phyloP scores from a whole-genome alignment of 2,329 filamentous ascomycete species.

The Colletotrichum destructivum region DNA sequence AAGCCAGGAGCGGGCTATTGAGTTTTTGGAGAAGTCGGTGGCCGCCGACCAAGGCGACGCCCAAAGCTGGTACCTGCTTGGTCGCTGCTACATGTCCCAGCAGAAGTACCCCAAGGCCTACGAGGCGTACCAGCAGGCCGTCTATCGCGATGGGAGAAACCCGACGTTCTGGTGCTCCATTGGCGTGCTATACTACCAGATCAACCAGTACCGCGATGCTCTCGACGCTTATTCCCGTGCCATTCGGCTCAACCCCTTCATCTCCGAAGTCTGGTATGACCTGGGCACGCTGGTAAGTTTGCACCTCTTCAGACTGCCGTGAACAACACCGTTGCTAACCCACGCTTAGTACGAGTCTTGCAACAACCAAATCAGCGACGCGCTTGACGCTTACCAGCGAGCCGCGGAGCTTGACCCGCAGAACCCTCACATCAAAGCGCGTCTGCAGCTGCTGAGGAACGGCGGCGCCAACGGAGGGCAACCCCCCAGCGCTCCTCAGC shows the following conservation, averaged over 20 bases:
- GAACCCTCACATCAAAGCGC: slow-evolving; percentile 96
- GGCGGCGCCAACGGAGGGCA: slow-evolving; percentile 81
- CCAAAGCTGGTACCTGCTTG: slow-evolving; percentile 98
- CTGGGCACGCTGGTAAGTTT: slow-evolving; percentile 89
- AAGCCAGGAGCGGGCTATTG: slow-evolving; percentile 96
- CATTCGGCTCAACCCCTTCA: slow-evolving; percentile 96
- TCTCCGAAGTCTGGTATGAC: slow-evolving; percentile 99
- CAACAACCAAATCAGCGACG: slow-evolving; percentile 98
- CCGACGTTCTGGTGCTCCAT: slow-evolving; percentile 99
- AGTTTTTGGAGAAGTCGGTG: slow-evolving; percentile 97
- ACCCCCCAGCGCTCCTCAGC: slow-evolving; percentile 84
- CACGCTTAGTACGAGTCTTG: slow-evolving; percentile 89
- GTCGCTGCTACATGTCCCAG: slow-evolving; percentile 99
- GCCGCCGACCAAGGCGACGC: slow-evolving; percentile 93
- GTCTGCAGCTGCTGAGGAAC: slow-evolving; percentile 88
- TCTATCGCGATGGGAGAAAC: slow-evolving; percentile 97
- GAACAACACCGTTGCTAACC: slow-evolving; percentile 49
- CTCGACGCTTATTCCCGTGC: slow-evolving; percentile 97
- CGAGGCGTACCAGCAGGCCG: slow-evolving; percentile 97
- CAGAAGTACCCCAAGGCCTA: slow-evolving; percentile 99
- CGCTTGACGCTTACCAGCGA: slow-evolving; percentile 93
- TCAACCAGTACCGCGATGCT: slow-evolving; percentile 98
- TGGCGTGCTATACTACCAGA: slow-evolving; percentile 98
- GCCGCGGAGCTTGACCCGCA: slow-evolving; percentile 93
- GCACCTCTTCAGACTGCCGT: slow-evolving; percentile 25